These are phyloP conservation scores for Colletotrichum abscissum DNA, from an alignment of 2,329 filamentous ascomycete species.

Conservation along the genomic window DNA sequence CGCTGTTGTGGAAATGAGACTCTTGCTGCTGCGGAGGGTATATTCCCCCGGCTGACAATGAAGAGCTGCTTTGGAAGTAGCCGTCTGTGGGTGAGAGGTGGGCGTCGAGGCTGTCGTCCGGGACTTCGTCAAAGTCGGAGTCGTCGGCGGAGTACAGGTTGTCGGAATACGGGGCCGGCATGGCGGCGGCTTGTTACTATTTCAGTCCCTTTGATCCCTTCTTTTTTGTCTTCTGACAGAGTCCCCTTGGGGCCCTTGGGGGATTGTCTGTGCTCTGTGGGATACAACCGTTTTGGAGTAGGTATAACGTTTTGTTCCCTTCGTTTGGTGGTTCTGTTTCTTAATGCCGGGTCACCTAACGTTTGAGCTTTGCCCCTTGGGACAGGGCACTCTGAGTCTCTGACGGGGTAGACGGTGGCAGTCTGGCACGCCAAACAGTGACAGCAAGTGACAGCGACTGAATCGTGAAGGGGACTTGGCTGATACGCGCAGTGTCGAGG, in stretches of 20 bases:
- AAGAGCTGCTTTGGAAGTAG: slow-evolving; percentile 56
- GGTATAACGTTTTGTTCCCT: background rate
- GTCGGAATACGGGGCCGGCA: slow-evolving; percentile 58
- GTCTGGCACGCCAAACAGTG: background rate
- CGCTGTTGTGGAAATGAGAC: background rate
- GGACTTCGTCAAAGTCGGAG: slow-evolving; percentile 25
- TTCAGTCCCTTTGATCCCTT: slow-evolving; percentile 2
- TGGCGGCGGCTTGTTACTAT: slow-evolving; percentile 43
- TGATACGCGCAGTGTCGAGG: slow-evolving; percentile 33
- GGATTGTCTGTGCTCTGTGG: background rate
- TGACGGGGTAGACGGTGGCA: background rate
- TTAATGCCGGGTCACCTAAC: slow-evolving; percentile 21
- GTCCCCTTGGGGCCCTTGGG: background rate
- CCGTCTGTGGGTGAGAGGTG: slow-evolving; percentile 62
- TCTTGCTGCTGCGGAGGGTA: slow-evolving; percentile 38
- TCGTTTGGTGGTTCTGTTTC: slow-evolving; percentile 9
- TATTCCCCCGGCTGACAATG: slow-evolving; percentile 42
- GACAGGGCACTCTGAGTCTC: background rate
- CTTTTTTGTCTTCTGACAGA: background rate
- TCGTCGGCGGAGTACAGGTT: slow-evolving; percentile 39
- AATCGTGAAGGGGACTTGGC: slow-evolving; percentile 29
- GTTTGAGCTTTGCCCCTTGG: slow-evolving; percentile 30
- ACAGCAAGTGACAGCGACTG: slow-evolving; percentile 14
- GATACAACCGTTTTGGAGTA: background rate
- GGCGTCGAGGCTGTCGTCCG: slow-evolving; percentile 39